These are phyloP conservation scores for Zizania latifolia DNA, from an alignment of 176 grass and related monocot species.

Conservation along the genomic window DNA sequence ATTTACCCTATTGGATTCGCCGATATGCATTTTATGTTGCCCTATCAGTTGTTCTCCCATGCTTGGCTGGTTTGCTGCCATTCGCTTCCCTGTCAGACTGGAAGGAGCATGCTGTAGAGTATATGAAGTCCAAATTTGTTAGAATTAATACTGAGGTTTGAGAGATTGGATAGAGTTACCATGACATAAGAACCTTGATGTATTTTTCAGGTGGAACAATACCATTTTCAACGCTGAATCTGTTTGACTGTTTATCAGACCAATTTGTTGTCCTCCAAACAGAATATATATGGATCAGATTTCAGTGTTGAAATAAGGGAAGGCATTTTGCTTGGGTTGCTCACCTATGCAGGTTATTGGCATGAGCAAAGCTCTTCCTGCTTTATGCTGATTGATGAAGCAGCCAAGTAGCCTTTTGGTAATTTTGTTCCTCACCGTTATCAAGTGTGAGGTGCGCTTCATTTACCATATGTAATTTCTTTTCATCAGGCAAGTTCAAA, in stretches of 20 bases:
- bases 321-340: background rate
- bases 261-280: too few relatives aligned
- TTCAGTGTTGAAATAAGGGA: background rate
- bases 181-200: background rate
- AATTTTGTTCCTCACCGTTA: background rate
- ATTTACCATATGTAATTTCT: slow-evolving; percentile 7
- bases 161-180: slow-evolving; percentile 13
- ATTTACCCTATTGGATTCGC: slow-evolving; percentile 55
- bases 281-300: background rate
- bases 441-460: background rate
- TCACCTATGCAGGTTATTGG: background rate
- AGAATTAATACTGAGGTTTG: slow-evolving; percentile 34
- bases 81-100: slow-evolving; percentile 73
- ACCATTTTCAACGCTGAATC: background rate
- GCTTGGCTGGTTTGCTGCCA: slow-evolving; percentile 63
- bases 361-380: background rate
- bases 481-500: background rate
- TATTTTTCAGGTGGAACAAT: background rate
- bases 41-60: slow-evolving; percentile 65
- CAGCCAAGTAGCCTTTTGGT: background rate
- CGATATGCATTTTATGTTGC: slow-evolving; percentile 55
- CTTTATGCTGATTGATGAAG: background rate
- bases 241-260: too few relatives aligned
- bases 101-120: slow-evolving; percentile 45
- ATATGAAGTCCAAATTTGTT: slow-evolving; percentile 22